Conservation (phyloP, 805 yeast species). For the Lachancea kluyveri region DNA sequence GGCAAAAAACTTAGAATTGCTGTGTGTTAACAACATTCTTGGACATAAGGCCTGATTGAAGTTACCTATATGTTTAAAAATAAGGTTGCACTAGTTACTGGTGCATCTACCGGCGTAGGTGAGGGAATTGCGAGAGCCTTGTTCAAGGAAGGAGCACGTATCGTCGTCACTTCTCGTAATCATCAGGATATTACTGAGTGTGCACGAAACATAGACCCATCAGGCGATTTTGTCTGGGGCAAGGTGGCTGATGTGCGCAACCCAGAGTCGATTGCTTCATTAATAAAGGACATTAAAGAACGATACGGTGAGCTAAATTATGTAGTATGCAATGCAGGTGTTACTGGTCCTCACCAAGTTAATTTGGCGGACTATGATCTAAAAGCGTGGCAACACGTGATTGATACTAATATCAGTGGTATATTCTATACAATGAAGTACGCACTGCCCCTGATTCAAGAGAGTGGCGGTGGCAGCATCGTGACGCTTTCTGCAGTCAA, state of each 20-base stretch:
- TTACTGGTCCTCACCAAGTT: background rate
- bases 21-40: no score
- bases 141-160: background rate
- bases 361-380: background rate
- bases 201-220: background rate
- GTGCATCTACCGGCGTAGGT: constrained; percentile 72
- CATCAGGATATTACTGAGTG: background rate
- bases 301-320: background rate
- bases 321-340: constrained; percentile 1
- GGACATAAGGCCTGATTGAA: no score
- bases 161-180: background rate
- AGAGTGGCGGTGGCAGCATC: background rate
- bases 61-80: constrained; percentile 34
- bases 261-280: background rate
- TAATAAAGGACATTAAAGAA: background rate
- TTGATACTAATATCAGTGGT: constrained; percentile 1
- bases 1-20: no score
- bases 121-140: constrained; percentile 1
- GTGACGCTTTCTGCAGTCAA: background rate
- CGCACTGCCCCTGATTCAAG: constrained; percentile 1
- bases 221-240: background rate
- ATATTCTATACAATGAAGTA: constrained; percentile 1
- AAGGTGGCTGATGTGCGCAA: background rate
- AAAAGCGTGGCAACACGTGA: background rate
- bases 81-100: constrained; percentile 80